Evolutionary conservation across 2,329 filamentous ascomycete genomes (phyloP), one percentile per base, ranked within the genome.

Genomic region (Penicillium sp.): DNA sequence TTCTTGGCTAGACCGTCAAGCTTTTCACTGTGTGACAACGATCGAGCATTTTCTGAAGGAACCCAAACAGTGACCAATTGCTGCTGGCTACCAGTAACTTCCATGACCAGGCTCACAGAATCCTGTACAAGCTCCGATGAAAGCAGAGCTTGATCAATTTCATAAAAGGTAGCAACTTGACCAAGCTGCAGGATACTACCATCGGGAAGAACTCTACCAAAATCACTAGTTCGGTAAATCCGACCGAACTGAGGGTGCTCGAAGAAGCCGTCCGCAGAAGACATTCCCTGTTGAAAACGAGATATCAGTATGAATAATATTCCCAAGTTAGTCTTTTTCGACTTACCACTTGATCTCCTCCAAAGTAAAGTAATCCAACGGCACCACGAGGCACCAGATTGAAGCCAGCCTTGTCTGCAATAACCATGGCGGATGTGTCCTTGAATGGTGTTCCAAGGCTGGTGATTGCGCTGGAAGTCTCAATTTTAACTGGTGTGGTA

Each of bases 331-430:
- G 0, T 9, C n/a, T 37, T 13, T 12, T 7, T 22, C 13, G 17
- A 65, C 75, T 65, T 68, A 87, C 88, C 5, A 97, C 87, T 76
- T 97, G 93, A 53, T 91, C 86, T 12, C 93, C 93, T 15, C 92
- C 92, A 74, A 96, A 95, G 71, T 91, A 96, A 7, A 96, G 82
- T 74, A 97, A 93, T 12, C 93, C 93, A 17, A 92, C 81, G 65
- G 87, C 90, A 3, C 92, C 92, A 7, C 85, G 74, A 0, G 91
- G 91, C 0, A 93, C 79, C 1, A 87, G 70, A 0, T 84, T 75
- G 4, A 88, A 82, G 0, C 72, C 71, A 2, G 78, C 72, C 4
- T 78, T 77, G 2, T 73, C 68, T 17, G 74, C 72, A 17, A 90
- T 74, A 1, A 96, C 86, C 61, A 92, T 87, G 0, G 86, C 84